A percentile compares a stretch with the other conserved stretches of the same genome.
These are phyloP conservation scores for Podospora sp. DNA, from an alignment of 495 filamentous ascomycete genomes.

Conservation along the genomic window DNA sequence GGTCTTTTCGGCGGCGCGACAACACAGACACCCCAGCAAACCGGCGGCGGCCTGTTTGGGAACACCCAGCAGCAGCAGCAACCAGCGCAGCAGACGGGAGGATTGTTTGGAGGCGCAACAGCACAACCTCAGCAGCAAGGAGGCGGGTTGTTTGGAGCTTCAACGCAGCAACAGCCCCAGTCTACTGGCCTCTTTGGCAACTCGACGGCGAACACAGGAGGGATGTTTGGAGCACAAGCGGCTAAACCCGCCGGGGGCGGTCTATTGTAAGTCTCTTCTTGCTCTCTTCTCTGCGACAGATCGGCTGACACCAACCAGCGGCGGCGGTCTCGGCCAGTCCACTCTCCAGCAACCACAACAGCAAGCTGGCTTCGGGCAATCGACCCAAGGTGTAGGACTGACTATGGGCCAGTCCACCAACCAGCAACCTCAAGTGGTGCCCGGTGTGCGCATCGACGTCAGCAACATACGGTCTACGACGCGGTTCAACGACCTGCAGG, in stretches of 20 bases:
- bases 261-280: constrained; percentile 56
- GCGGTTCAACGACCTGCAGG: constrained; percentile 84
- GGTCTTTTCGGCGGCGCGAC: constrained; percentile 34
- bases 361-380: constrained; percentile 39
- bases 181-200: constrained; percentile 37
- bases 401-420: constrained; percentile 50
- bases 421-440: constrained; percentile 54
- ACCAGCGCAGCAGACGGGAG: constrained; percentile 20
- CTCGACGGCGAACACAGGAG: constrained; percentile 39
- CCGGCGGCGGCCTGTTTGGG: constrained; percentile 35
- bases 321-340: constrained; percentile 29
- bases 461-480: constrained; percentile 80
- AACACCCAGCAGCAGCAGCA: constrained; percentile 21
- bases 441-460: constrained; percentile 77
- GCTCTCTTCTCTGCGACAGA: background rate
- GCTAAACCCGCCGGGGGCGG: constrained; percentile 32
- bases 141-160: constrained; percentile 27
- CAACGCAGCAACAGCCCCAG: constrained; percentile 24
- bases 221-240: constrained; percentile 43
- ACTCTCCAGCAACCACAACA: constrained; percentile 45
- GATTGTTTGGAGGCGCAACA: constrained; percentile 31
- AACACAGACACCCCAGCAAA: constrained; percentile 25
- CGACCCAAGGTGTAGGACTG: constrained; percentile 39
- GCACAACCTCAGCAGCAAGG: constrained; percentile 29
- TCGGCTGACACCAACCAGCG: constrained; percentile 24